Evolutionary conservation across 1,284 basidiomycete species (phyloP), one percentile per base, ranked within the genome.

Genomic region (Puccinia novopanici): DNA sequence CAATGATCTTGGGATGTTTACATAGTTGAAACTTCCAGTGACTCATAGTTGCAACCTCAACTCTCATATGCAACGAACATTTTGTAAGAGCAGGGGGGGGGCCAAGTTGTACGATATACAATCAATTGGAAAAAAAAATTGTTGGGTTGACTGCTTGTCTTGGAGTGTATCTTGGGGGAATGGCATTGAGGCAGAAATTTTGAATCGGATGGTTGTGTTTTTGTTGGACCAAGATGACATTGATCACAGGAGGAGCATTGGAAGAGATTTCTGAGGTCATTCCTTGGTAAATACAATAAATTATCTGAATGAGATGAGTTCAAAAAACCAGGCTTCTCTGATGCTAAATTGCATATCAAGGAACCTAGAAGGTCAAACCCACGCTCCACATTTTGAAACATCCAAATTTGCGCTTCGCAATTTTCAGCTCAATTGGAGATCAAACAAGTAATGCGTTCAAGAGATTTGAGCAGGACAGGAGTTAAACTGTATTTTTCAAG

Each of bases 241-340:
- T 37, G 77, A 71, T 79, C 77, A 61, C 77, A 79, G n/a, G n/a
- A 65, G 34, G 54, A n/a, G 48, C 77, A 79, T 19, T 48, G 55
- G 40, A 79, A 79, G 19, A 75, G 55, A 61, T 54, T 75, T 59
- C 57, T 72, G 37, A 68, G 48, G 15, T 71, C 55, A 55, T 54
- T 42, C 68, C 34, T 61, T 27, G 57, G 77, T 40, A 70, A 63
- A 72, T 59, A 71, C 52, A 55, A 48, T 45, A 75, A 37, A 59
- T 75, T 27, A 61, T 61, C 40, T n/a, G 68, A 72, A 34, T 37
- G 6, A 37, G 22, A 13, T 15, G 57, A 27, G 72, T 55, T 79
- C 65, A 50, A 37, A 57, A 52, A 72, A 12, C 8, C 40, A 30
- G 55, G 24, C 22, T 42, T 10, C 37, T 45, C 40, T 42, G 22